Evolutionary conservation across 768 basidiomycete species (phyloP).

Genomic region (Calocybe gangraenosa): DNA sequence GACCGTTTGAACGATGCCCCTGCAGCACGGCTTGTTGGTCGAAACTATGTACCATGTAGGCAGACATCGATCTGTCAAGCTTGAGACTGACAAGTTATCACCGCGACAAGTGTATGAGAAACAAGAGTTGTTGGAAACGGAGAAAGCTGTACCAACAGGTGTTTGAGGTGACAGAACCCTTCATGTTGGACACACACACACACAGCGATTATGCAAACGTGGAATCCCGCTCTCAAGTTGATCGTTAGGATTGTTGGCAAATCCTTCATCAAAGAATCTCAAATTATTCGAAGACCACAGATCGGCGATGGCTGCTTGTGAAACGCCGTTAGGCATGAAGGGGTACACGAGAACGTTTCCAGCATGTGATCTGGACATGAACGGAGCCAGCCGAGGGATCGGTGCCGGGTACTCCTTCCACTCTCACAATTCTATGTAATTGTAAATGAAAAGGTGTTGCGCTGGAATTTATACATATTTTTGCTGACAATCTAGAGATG

Average conservation of each 20-base stretch:
- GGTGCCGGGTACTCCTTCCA: constrained; percentile 16
- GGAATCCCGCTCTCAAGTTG: constrained; percentile 12
- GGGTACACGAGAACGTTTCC: no score
- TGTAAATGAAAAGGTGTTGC: no score
- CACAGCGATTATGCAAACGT: constrained; percentile 12
- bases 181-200: background rate
- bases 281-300: no score
- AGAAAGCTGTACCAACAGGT: constrained; percentile 10
- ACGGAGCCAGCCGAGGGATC: no score
- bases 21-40: constrained; percentile 6
- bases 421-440: no score
- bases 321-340: no score
- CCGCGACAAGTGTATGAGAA: constrained; percentile 11
- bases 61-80: constrained; percentile 14
- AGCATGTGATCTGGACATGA: no score
- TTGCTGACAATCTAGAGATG: constrained; percentile 15
- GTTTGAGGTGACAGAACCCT: constrained; percentile 11
- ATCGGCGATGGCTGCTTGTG: no score
- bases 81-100: constrained; percentile 10
- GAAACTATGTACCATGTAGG: constrained; percentile 3
- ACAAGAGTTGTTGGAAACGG: constrained; percentile 4
- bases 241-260: constrained; percentile 10
- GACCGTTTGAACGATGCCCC: constrained; percentile 16
- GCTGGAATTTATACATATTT: no score
- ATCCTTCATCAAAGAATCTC: constrained; percentile 8